These are phyloP conservation scores for Pseudozyma hubeiensis DNA, from an alignment of 1,284 basidiomycete genomes.

Conservation along the genomic window DNA sequence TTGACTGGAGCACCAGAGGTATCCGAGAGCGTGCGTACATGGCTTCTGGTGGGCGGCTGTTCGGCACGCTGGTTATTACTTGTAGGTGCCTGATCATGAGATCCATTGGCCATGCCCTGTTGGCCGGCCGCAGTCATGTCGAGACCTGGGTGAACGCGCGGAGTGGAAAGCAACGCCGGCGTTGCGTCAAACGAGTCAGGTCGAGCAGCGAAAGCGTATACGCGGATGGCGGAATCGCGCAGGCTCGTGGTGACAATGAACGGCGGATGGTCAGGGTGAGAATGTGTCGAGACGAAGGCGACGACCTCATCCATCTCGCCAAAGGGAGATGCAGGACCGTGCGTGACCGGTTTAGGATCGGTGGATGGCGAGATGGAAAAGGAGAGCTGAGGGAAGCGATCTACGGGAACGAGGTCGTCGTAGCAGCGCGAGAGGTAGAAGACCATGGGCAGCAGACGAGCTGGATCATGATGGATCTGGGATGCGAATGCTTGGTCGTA, in stretches of 20 bases:
- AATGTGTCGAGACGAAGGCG: constrained; percentile 33
- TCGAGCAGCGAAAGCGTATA: constrained; percentile 47
- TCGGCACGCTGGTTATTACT: constrained; percentile 5
- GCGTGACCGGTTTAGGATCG: constrained; percentile 31
- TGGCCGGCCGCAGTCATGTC: constrained; percentile 2
- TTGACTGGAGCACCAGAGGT: constrained; percentile 17
- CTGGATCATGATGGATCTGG: constrained; percentile 16
- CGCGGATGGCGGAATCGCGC: constrained; percentile 30
- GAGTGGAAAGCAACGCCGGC: constrained; percentile 29
- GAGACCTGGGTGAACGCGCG: constrained; percentile 21
- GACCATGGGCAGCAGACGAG: constrained; percentile 46
- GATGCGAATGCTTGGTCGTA: constrained; percentile 19
- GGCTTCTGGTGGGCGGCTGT: constrained; percentile 1
- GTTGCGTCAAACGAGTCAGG: constrained; percentile 33
- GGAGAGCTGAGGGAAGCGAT: constrained; percentile 43
- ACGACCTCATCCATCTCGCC: constrained; percentile 49
- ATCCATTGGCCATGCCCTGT: not conserved
- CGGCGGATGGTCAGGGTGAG: constrained; percentile 1
- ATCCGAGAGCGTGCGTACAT: constrained; percentile 6
- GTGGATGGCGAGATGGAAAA: not conserved
- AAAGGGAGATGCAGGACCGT: constrained; percentile 46
- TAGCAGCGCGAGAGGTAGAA: constrained; percentile 59
- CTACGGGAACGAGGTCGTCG: constrained; percentile 55
- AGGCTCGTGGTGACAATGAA: constrained; percentile 46
- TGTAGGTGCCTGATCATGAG: not conserved